Evolutionary conservation across 2,329 filamentous ascomycete species (phyloP), one percentile per base, ranked within the genome.

Genomic region (Colletotrichum lentis): DNA sequence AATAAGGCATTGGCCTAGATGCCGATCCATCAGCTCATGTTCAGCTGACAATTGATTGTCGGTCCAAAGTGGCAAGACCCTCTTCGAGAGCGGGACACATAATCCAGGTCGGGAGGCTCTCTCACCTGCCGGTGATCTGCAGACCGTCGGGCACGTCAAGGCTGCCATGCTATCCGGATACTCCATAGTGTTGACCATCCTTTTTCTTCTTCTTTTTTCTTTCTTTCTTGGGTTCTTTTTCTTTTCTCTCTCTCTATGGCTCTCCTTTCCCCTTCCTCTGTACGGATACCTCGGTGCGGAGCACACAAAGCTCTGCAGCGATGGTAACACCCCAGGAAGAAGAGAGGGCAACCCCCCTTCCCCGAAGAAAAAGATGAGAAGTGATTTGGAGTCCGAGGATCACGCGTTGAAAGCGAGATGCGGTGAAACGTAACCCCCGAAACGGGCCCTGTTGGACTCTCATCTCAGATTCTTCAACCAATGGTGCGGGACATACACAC

Each of bases 1-100:
- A 62, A 67, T 56, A 63, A n/a, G 43, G 22, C 24, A 49, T 35
- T 35, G 61, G 61, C 60, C 65, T 64, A 44, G 65, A 68, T 50
- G 65, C 54, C 65, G 65, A 68, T 68, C 65, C 3, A n/a, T 64
- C 54, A 55, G 65, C 60, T 55, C 35, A n/a, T 58, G 50, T 54
- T 68, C 31, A 37, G 61, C 61, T 55, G 65, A 68, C 24, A 59
- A 39, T 44, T 37, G 44, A 31, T 24, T 20, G 18, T 43, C 18
- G n/a, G n/a, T n/a, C n/a, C 3, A 47, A 61, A 43, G 35, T 24
- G 43, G 31, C 35, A 39, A 60, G 44, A 5, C 20, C 10, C 8
- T n/a, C 39, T 5, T n/a, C 39, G 16, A 22, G 14, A 44, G 18
- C 39, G 1, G 39, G 24, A n/a, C 16, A 46, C 6, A 46, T 20